Percentiles rank a stretch among this genome's conserved stretches.
These are phyloP conservation scores for Penicillium vulpinum DNA, from an alignment of 2,329 filamentous ascomycete species.

Conservation along the genomic window DNA sequence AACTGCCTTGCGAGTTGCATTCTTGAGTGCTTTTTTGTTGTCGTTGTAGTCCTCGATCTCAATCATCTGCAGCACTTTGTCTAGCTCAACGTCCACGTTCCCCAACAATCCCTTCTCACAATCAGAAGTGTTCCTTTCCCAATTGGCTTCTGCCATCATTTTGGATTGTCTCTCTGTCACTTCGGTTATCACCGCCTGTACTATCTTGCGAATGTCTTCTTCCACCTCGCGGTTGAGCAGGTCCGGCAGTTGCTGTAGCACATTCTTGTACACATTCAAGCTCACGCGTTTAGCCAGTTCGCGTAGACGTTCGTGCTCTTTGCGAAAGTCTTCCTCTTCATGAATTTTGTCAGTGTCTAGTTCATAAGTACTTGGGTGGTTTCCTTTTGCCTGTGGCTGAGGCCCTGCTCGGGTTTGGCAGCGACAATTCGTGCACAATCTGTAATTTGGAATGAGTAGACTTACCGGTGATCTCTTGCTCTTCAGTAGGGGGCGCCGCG, in stretches of 20 bases:
- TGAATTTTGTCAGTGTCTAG: neutral
- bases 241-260: neutral
- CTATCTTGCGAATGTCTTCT: neutral
- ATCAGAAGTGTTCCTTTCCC: neutral
- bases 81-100: neutral
- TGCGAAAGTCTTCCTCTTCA: neutral
- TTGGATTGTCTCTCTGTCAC: too few relatives aligned
- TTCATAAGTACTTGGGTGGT: neutral
- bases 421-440: neutral
- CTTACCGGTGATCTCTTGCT: neutral
- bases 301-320: too few relatives aligned
- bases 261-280: neutral
- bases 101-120: neutral
- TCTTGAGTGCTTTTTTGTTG: neutral
- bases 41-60: neutral
- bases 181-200: neutral
- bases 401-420: neutral
- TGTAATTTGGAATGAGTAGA: neutral
- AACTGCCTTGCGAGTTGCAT: neutral
- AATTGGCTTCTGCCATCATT: fast-evolving
- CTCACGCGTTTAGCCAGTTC: neutral
- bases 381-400: neutral
- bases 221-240: neutral
- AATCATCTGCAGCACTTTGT: neutral
- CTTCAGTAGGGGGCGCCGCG: neutral